phyloP scores from a whole-genome alignment of 441 rosid genomes.

The Brassica balearica region DNA sequence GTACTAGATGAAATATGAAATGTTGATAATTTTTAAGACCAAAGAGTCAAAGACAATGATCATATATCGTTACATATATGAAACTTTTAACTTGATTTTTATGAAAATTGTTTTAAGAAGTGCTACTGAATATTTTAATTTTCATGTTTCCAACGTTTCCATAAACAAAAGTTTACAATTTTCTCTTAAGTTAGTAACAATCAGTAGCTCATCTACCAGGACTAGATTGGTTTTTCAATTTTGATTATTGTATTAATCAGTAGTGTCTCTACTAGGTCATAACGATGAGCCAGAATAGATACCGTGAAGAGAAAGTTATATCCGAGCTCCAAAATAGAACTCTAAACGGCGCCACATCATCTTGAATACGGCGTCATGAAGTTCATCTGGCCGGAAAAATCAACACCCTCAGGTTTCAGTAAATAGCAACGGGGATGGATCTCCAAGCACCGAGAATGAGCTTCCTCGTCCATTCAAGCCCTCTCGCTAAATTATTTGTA shows the following conservation, averaged over 20 bases:
- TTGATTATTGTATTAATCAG: neutral
- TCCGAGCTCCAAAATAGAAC: constrained; percentile 39
- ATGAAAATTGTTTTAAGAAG: too few relatives aligned
- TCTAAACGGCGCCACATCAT: constrained; percentile 50
- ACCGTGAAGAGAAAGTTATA: constrained; percentile 10
- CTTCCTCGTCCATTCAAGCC: constrained; percentile 41
- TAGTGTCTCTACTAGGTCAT: neutral
- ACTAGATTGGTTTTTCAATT: neutral
- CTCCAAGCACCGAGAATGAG: constrained; percentile 37
- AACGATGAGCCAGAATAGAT: neutral
- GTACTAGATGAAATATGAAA: neutral
- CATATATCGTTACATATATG: too few relatives aligned
- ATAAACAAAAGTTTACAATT: too few relatives aligned
- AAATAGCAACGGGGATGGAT: constrained; percentile 43
- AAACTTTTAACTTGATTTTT: too few relatives aligned
- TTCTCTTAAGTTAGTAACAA: too few relatives aligned
- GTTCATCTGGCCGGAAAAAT: constrained; percentile 42
- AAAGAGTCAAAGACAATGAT: too few relatives aligned
- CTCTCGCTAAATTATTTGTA: too few relatives aligned
- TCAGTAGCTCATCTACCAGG: neutral
- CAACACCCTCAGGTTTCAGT: constrained; percentile 11
- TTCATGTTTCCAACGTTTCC: too few relatives aligned
- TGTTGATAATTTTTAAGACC: neutral
- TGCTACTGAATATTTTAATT: too few relatives aligned
- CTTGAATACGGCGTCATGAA: constrained; percentile 45